A percentile compares a stretch with the other conserved stretches of the same genome.
These are phyloP conservation scores for Exserohilum turcica DNA, from an alignment of 2,329 filamentous ascomycete genomes.

Conservation along the genomic window DNA sequence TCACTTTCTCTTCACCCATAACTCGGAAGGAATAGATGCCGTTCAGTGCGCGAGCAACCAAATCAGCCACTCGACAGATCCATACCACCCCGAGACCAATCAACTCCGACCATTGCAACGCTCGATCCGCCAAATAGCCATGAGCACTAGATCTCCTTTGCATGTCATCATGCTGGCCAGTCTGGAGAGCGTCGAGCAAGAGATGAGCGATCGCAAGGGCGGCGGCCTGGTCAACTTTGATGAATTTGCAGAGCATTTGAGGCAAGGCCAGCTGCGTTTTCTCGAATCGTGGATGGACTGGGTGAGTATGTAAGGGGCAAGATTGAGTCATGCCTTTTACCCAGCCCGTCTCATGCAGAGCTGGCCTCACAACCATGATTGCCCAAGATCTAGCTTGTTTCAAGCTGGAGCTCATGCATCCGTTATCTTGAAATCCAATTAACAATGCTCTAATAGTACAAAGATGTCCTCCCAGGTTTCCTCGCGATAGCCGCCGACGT, in stretches of 20 bases:
- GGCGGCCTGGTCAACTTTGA: constrained; percentile 75
- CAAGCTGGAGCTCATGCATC: no score
- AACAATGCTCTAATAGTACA: no score
- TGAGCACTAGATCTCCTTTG: constrained; percentile 26
- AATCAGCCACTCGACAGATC: constrained; percentile 13
- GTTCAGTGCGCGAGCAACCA: background rate
- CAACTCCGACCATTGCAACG: constrained; percentile 20
- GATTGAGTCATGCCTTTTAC: background rate
- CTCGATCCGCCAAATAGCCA: constrained; percentile 27
- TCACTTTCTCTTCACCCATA: constrained; percentile 16
- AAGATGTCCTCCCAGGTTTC: no score
- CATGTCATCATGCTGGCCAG: constrained; percentile 50
- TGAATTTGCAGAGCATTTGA: constrained; percentile 80
- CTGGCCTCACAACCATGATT: background rate
- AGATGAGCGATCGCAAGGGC: constrained; percentile 74
- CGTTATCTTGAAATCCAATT: no score
- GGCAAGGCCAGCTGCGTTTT: constrained; percentile 69
- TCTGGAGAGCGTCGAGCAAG: constrained; percentile 68
- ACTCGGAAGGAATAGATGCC: background rate
- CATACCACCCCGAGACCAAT: constrained; percentile 20
- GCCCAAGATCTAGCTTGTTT: background rate
- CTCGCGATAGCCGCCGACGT: no score
- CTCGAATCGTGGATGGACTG: constrained; percentile 90
- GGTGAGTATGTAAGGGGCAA: constrained; percentile 51
- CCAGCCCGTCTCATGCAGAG: background rate